These are phyloP conservation scores for Cyberlindnera saturnus DNA, from an alignment of 805 yeast genomes.

Conservation along the genomic window DNA sequence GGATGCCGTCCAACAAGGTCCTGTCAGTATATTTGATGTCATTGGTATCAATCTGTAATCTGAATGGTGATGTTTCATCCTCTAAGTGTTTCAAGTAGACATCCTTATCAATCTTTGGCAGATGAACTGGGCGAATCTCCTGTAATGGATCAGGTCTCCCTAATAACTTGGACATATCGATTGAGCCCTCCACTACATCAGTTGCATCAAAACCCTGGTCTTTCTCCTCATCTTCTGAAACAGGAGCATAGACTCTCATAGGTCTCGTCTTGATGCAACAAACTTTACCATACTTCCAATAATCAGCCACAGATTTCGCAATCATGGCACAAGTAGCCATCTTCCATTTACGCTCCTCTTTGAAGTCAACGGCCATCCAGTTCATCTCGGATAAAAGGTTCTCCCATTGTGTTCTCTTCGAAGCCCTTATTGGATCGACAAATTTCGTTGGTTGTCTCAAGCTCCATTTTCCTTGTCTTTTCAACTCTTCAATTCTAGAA, in stretches of 20 bases:
- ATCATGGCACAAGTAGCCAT: slow-evolving; percentile 62
- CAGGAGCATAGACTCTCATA: slow-evolving; percentile 22
- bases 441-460: slow-evolving; percentile 74
- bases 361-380: slow-evolving; percentile 79
- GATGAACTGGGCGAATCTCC: slow-evolving; percentile 17
- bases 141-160: slow-evolving; percentile 26
- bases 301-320: slow-evolving; percentile 70
- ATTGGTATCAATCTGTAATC: slow-evolving; percentile 25
- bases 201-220: neutral
- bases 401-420: slow-evolving; percentile 61
- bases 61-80: slow-evolving; percentile 24
- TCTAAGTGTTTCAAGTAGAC: slow-evolving; percentile 18
- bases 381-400: slow-evolving; percentile 66
- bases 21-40: slow-evolving; percentile 29
- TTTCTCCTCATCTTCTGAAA: slow-evolving; percentile 6
- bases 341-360: slow-evolving; percentile 64
- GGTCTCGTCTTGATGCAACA: slow-evolving; percentile 54
- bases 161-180: slow-evolving; percentile 33
- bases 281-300: slow-evolving; percentile 70
- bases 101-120: slow-evolving; percentile 28
- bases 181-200: slow-evolving; percentile 17
- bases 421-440: slow-evolving; percentile 49
- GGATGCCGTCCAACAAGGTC: slow-evolving; percentile 28
- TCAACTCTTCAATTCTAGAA: slow-evolving; percentile 87
- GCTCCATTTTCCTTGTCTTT: slow-evolving; percentile 85